phyloP scores from a whole-genome alignment of 177 flowering plant genomes.

The Vitis hybrid region DNA sequence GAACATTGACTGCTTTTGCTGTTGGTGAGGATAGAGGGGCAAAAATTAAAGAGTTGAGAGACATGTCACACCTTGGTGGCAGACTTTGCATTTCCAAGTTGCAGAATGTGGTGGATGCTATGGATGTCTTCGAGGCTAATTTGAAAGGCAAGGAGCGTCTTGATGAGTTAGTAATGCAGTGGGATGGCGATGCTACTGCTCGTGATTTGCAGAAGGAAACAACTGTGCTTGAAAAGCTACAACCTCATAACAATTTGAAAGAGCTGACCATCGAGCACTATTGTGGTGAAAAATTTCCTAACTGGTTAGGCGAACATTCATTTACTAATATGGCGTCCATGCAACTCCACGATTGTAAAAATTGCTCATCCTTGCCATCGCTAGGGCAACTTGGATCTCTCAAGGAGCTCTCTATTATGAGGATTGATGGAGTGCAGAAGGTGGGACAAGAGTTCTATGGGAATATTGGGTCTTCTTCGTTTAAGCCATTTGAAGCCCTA shows the following conservation, averaged over 20 bases:
- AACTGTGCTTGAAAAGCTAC: constrained; percentile 13
- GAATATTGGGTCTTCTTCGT: too few relatives aligned
- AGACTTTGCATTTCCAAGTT: constrained; percentile 15
- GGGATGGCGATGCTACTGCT: constrained; percentile 1
- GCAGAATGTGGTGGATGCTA: constrained; percentile 15
- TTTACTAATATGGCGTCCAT: constrained; percentile 9
- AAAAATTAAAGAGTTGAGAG: constrained; percentile 11
- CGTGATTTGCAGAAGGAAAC: neutral
- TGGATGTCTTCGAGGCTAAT: constrained; percentile 23
- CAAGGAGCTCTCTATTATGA: constrained; percentile 4
- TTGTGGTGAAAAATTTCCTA: constrained; percentile 17
- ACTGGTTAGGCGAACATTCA: constrained; percentile 16
- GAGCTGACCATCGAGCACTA: constrained; percentile 8
- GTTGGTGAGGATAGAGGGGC: constrained; percentile 1
- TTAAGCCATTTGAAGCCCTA: constrained; percentile 11
- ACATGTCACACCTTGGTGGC: constrained; percentile 12
- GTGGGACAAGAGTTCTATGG: constrained; percentile 18
- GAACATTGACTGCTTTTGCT: neutral
- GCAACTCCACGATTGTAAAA: neutral
- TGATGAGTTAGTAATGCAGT: constrained; percentile 10
- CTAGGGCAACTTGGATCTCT: constrained; percentile 21
- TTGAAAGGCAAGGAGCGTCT: constrained; percentile 16
- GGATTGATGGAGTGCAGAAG: neutral
- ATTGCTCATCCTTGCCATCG: constrained; percentile 17
- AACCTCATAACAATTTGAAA: constrained; percentile 14